phyloP scores from a whole-genome alignment of 371 early-diverging fungal genomes.

The Apophysomyces elegans region DNA sequence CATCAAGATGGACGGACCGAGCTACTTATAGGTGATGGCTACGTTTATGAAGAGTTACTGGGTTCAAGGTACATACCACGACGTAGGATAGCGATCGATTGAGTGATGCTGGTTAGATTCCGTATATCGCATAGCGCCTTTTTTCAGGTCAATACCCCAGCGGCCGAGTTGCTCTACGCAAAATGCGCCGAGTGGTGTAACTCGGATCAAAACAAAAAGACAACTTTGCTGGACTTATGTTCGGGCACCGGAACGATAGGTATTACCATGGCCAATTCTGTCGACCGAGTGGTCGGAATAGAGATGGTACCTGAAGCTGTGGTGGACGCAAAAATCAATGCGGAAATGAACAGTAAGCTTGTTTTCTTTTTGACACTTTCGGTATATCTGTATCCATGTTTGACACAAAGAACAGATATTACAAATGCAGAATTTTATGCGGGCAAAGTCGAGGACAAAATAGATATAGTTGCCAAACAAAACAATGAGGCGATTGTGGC shows the following conservation, averaged over 20 bases:
- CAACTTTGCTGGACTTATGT: slow-evolving; percentile 76
- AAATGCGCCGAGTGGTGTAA: slow-evolving; percentile 52
- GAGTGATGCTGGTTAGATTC: slow-evolving; percentile 43
- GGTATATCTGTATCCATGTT: slow-evolving; percentile 15
- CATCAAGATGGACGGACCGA: slow-evolving; percentile 51
- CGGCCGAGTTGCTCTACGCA: slow-evolving; percentile 70
- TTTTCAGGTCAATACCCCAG: slow-evolving; percentile 81
- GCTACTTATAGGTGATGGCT: slow-evolving; percentile 60
- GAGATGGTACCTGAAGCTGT: slow-evolving; percentile 78
- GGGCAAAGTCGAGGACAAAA: slow-evolving; percentile 70
- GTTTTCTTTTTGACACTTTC: slow-evolving; percentile 1
- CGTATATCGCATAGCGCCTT: slow-evolving; percentile 78
- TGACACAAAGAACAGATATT: slow-evolving; percentile 30
- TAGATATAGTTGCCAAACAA: slow-evolving; percentile 46
- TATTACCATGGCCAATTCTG: slow-evolving; percentile 71
- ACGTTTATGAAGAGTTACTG: slow-evolving; percentile 70
- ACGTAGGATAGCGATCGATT: neutral
- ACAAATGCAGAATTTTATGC: slow-evolving; percentile 64
- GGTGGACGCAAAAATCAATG: slow-evolving; percentile 78
- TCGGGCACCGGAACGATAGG: slow-evolving; percentile 93
- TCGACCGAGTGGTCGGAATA: slow-evolving; percentile 77
- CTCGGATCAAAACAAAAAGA: slow-evolving; percentile 40
- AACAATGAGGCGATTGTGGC: slow-evolving; percentile 53
- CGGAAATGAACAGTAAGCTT: slow-evolving; percentile 62
- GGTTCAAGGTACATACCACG: slow-evolving; percentile 35